Percentiles rank a stretch among this genome's conserved stretches.
Evolutionary conservation across 148 eudicot species (phyloP).

Genomic region (Rheum nobile): DNA sequence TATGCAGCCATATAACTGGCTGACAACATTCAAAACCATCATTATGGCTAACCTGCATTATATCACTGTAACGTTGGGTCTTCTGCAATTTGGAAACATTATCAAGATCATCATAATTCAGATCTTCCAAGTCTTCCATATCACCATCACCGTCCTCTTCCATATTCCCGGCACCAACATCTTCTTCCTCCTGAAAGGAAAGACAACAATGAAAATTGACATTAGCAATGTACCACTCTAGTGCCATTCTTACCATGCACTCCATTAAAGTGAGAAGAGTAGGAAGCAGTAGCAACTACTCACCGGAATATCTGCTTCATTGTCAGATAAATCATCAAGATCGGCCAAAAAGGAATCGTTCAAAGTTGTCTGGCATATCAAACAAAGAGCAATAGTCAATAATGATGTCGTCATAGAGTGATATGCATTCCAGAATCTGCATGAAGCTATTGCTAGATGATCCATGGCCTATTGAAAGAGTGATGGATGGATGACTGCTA

Average conservation of each 20-base stretch:
- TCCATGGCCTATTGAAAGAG: neutral
- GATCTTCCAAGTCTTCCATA: conserved; percentile 67
- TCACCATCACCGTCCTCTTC: conserved; percentile 87
- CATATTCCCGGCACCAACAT: conserved; percentile 48
- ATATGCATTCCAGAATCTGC: neutral
- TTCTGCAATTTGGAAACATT: conserved; percentile 81
- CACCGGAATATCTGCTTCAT: conserved; percentile 58
- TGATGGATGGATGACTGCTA: no score
- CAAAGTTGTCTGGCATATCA: conserved; percentile 62
- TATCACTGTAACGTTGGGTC: conserved; percentile 68
- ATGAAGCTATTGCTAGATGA: neutral
- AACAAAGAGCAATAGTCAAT: neutral
- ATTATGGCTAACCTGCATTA: conserved; percentile 58
- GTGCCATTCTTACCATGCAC: neutral
- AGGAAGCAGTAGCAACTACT: conserved; percentile 15
- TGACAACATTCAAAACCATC: neutral
- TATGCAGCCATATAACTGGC: neutral
- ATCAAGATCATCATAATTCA: conserved; percentile 88
- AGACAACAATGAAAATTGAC: neutral
- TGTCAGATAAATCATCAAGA: conserved; percentile 91
- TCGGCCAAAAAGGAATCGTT: conserved; percentile 95
- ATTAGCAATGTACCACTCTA: neutral
- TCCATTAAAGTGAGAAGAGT: neutral
- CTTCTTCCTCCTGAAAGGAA: conserved; percentile 47
- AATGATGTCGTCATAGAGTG: neutral